Evolutionary conservation across 352 stramenopile genomes (phyloP).

Genomic region (Phytophthora hibernalis): DNA sequence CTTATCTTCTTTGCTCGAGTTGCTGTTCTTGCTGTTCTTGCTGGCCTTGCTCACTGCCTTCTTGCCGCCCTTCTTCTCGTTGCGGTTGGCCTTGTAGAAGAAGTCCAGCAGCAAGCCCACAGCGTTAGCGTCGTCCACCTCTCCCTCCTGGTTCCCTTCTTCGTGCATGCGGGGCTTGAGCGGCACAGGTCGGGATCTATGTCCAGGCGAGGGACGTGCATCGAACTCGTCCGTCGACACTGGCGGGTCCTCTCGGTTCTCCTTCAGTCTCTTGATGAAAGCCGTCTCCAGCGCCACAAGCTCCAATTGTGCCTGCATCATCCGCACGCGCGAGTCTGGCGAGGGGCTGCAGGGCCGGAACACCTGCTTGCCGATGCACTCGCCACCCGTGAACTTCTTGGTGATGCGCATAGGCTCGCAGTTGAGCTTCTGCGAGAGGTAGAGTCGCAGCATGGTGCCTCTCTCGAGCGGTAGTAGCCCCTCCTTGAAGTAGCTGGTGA

Average conservation of each 20-base stretch:
- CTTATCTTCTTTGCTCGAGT: conserved; percentile 6
- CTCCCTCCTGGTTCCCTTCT: conserved; percentile 36
- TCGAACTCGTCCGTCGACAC: conserved; percentile 62
- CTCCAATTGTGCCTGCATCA: conserved; percentile 81
- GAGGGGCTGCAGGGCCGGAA: conserved; percentile 80
- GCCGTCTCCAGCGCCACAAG: conserved; percentile 74
- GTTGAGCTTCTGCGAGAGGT: conserved; percentile 93
- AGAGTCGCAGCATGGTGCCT: conserved; percentile 91
- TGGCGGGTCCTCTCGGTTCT: conserved; percentile 78
- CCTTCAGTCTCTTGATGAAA: conserved; percentile 82
- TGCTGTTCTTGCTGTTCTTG: conserved; percentile 8
- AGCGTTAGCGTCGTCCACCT: conserved; percentile 67
- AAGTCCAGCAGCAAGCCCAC: conserved; percentile 81
- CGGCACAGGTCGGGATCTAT: conserved; percentile 31
- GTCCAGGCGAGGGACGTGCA: conserved; percentile 19
- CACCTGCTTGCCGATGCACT: conserved; percentile 92
- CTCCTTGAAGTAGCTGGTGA: conserved; percentile 90
- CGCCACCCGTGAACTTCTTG: conserved; percentile 92
- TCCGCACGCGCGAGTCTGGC: conserved; percentile 63
- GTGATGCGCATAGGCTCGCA: conserved; percentile 94
- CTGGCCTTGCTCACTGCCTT: conserved; percentile 14
- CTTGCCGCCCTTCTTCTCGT: conserved; percentile 47
- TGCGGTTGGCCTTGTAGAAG: conserved; percentile 84
- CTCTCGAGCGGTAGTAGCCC: conserved; percentile 81
- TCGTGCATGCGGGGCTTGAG: conserved; percentile 42